Base-by-base conservation (phyloP, 2,329 filamentous ascomycete genomes). In the Zymoseptoria crescenta region DNA sequence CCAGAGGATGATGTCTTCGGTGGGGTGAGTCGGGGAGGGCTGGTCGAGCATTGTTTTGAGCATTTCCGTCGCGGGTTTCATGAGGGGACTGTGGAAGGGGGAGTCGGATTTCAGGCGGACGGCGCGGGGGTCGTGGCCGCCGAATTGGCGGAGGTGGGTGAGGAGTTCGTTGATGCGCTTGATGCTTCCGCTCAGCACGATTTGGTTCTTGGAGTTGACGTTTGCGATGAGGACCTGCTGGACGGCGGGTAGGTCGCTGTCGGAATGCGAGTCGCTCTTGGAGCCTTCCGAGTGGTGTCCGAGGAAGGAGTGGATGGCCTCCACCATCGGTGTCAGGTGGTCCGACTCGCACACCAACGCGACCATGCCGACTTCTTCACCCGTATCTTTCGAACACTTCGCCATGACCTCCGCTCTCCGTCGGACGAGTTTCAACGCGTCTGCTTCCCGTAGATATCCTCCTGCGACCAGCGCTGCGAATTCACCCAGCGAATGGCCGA, bases 131-230 rank as follows among this genome's bases (percentile, higher is more conserved):
- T 96, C 93, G 72, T 96, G 91, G 9, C 92, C 92, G 8, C 90
- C 84, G 71, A 96, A 96, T 72, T 95, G 90, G 55, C 91, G 81
- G 59, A 97, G 81, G 72, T 96, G 91, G 9, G 89, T 86, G 56
- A 96, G 78, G 19, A 96, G 83, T 58, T 86, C 87, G 68, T 85
- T 86, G 73, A 96, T 96, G 66, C 86, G 82, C 68, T 87, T 86
- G 56, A 96, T 87, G 74, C 86, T 93, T 41, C 93, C 93, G 70
- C 89, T 94, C 56, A 97, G 80, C 55, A 96, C 93, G 68, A 97
- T 96, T 76, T 97, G 93, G 72, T 96, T 96, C 77, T 91, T 94
- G 73, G 87, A 90, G 77, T 97, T 97, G 76, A 96, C 86, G 74
- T 97, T 96, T 60, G 91, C 93, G 67, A 97, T 91, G 65, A 88